phyloP scores from a whole-genome alignment of 164 flowering plant species.

The Umbilicus rupestris region DNA sequence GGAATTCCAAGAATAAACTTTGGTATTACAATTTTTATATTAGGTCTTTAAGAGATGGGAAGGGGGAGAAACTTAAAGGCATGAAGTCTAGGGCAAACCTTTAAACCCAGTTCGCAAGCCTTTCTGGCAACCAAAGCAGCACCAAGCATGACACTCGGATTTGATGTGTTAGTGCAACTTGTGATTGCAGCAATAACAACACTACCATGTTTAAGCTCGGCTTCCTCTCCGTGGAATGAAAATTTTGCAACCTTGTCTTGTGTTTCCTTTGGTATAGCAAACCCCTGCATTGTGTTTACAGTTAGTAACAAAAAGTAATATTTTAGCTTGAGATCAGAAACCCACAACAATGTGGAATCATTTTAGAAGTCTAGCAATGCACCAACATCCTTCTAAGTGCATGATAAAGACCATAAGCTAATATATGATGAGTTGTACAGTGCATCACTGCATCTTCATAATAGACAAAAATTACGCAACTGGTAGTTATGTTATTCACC shows the following conservation, averaged over 20 bases:
- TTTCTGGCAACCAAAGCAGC: slow-evolving; percentile 90
- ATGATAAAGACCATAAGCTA: not conserved
- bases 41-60: not conserved
- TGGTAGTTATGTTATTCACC: slow-evolving; percentile 28
- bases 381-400: not conserved
- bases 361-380: not conserved
- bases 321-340: not conserved
- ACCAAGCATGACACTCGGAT: slow-evolving; percentile 97
- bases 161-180: slow-evolving; percentile 93
- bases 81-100: slow-evolving; percentile 36
- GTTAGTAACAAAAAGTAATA: not conserved
- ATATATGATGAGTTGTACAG: not conserved
- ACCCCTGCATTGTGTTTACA: slow-evolving; percentile 46
- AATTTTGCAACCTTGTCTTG: slow-evolving; percentile 73
- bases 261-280: slow-evolving; percentile 75
- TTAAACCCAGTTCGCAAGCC: slow-evolving; percentile 73
- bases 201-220: slow-evolving; percentile 81
- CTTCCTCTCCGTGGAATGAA: slow-evolving; percentile 70
- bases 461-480: not conserved
- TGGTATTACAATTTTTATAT: not conserved
- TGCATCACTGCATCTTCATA: not conserved
- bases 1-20: not conserved
- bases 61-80: not conserved
- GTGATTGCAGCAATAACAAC: slow-evolving; percentile 97
- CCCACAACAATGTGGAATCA: not conserved